These are phyloP conservation scores for Plasmodium cynomolgi DNA, from an alignment of 169 alveolate genomes.

Conservation along the genomic window DNA sequence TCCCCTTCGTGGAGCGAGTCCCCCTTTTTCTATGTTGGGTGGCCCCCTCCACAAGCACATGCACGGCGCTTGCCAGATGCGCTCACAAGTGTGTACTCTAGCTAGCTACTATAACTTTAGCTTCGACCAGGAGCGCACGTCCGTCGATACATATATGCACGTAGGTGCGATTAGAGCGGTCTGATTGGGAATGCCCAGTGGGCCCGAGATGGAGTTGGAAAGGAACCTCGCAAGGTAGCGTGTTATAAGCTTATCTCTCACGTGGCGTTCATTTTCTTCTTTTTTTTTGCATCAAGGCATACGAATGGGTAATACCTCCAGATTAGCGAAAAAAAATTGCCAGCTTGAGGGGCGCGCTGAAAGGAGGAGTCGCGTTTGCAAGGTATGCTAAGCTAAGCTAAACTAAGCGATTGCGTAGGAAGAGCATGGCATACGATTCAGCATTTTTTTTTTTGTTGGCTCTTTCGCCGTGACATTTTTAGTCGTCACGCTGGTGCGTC, in stretches of 20 bases:
- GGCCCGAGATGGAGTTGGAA: neutral
- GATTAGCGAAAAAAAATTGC: neutral
- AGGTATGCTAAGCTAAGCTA: neutral
- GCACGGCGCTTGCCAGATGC: neutral
- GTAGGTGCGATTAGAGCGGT: neutral
- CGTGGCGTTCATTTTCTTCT: neutral
- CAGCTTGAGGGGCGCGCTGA: neutral
- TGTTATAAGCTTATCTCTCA: neutral
- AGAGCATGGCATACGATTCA: neutral
- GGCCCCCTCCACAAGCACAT: neutral
- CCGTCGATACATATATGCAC: neutral
- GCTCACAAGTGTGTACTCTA: neutral
- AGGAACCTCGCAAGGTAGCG: neutral
- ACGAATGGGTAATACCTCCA: neutral
- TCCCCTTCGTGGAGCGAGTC: neutral
- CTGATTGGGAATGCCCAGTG: neutral
- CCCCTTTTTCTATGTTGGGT: neutral
- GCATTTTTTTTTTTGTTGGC: neutral
- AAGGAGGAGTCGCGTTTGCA: neutral
- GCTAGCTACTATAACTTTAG: neutral
- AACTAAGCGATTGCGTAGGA: neutral
- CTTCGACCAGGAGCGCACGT: neutral
- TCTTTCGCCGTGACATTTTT: neutral
- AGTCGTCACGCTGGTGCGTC: neutral
- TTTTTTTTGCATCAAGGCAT: neutral